A percentile compares a stretch with the other conserved stretches of the same genome.
phyloP scores from a whole-genome alignment of 768 basidiomycete genomes.

The Nidularia pulvinata region DNA sequence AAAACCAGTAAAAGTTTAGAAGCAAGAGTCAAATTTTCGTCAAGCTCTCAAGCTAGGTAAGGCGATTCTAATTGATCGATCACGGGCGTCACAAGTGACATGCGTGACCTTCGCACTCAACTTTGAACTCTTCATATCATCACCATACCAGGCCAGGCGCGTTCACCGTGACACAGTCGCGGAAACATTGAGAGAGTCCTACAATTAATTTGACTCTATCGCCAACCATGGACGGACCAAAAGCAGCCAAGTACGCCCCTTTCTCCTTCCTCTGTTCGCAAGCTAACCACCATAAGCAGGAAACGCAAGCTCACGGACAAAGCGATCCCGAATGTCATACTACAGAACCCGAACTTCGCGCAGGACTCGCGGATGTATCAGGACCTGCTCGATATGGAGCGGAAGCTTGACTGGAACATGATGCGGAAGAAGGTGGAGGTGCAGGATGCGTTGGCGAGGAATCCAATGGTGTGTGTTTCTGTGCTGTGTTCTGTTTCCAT shows the following conservation, averaged over 20 bases:
- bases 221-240: conserved; percentile 29
- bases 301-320: conserved; percentile 82
- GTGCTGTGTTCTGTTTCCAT: neutral
- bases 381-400: conserved; percentile 85
- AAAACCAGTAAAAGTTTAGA: no score
- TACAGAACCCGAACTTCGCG: conserved; percentile 73
- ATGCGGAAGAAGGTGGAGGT: conserved; percentile 89
- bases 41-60: no score
- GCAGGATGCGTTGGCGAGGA: conserved; percentile 81
- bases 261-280: neutral
- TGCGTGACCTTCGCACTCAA: neutral
- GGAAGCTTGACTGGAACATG: conserved; percentile 95
- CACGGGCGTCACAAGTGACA: no score
- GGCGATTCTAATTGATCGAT: no score
- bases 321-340: conserved; percentile 73
- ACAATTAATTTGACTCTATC: neutral
- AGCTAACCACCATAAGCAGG: conserved; percentile 31
- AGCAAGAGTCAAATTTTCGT: no score
- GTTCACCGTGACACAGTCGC: no score
- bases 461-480: conserved; percentile 54
- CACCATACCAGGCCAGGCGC: no score
- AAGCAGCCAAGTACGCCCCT: conserved; percentile 29
- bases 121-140: no score
- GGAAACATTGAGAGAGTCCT: no score
- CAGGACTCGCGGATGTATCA: conserved; percentile 87